Conservation (phyloP, 73 alveolate genomes). For the Paramecium biaurelia region DNA sequence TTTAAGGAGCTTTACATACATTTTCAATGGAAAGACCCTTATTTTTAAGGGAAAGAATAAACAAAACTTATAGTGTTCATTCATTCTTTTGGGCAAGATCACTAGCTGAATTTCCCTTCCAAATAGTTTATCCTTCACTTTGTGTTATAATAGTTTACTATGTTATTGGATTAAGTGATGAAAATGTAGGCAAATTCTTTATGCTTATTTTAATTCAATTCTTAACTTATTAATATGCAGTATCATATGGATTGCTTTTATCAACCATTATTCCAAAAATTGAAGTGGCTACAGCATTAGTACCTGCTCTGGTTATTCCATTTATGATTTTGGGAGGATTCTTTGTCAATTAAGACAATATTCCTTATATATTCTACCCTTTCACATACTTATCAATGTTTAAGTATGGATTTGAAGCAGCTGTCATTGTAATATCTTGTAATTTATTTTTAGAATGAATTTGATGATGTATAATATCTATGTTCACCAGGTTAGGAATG, state of each 20-base stretch:
- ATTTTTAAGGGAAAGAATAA: slow-evolving; percentile 74
- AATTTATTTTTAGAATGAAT: slow-evolving; percentile 49
- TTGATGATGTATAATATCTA: slow-evolving; percentile 21
- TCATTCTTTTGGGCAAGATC: slow-evolving; percentile 72
- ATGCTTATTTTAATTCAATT: neutral
- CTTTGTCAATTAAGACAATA: slow-evolving; percentile 61
- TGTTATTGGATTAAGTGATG: slow-evolving; percentile 59
- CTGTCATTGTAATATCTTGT: slow-evolving; percentile 7
- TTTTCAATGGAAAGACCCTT: slow-evolving; percentile 74
- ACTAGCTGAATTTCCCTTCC: slow-evolving; percentile 72
- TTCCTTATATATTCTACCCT: slow-evolving; percentile 53
- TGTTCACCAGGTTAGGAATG: neutral
- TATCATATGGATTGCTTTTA: slow-evolving; percentile 55
- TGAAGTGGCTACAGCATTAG: slow-evolving; percentile 66
- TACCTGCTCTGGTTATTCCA: slow-evolving; percentile 67
- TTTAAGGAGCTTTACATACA: slow-evolving; percentile 62
- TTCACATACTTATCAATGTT: slow-evolving; percentile 57
- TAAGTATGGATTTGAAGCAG: slow-evolving; percentile 57
- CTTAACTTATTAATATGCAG: slow-evolving; percentile 50
- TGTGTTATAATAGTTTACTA: slow-evolving; percentile 53
- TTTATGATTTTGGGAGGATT: slow-evolving; percentile 69
- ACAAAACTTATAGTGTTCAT: slow-evolving; percentile 65
- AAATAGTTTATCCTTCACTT: slow-evolving; percentile 51
- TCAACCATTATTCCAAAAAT: slow-evolving; percentile 53
- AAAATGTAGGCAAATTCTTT: slow-evolving; percentile 24